A percentile compares a stretch with the other conserved stretches of the same genome.
These are phyloP conservation scores for Apiotrichum akiyoshidainum DNA, from an alignment of 1,284 basidiomycete genomes.

Conservation along the genomic window DNA sequence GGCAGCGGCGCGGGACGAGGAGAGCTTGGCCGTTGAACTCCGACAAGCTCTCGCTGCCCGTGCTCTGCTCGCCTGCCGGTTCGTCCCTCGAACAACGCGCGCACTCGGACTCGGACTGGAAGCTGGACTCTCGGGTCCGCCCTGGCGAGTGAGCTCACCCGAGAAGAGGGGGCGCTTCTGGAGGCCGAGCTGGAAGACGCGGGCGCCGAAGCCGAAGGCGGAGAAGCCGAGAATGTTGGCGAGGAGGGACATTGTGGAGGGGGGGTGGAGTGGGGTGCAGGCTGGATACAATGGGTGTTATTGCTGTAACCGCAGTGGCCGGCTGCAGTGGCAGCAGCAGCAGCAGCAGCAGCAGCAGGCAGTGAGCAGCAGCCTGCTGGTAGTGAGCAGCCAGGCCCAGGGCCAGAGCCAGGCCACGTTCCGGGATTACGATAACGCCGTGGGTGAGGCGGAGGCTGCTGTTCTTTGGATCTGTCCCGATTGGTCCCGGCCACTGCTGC, in stretches of 20 bases:
- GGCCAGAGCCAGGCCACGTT: neutral
- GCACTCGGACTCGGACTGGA: no score
- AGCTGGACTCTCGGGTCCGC: no score
- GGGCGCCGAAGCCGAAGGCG: slow-evolving; percentile 68
- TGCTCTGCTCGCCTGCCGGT: no score
- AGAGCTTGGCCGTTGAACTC: no score
- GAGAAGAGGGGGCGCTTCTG: slow-evolving; percentile 54
- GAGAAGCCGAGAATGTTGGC: slow-evolving; percentile 73
- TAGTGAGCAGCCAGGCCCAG: no score
- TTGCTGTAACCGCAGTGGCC: neutral
- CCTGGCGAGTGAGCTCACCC: slow-evolving; percentile 35
- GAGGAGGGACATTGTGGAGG: slow-evolving; percentile 61
- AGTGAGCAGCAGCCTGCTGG: neutral
- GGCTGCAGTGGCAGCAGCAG: neutral
- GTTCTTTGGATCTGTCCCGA: slow-evolving; percentile 3
- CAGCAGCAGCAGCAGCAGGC: neutral
- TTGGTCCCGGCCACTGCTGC: slow-evolving; percentile 11
- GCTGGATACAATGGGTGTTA: neutral
- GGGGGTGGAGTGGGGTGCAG: neutral
- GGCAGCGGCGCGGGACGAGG: no score
- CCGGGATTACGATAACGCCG: slow-evolving; percentile 13
- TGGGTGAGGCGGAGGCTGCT: no score
- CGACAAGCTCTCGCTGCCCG: no score
- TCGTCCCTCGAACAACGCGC: no score
- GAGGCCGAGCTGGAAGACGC: slow-evolving; percentile 76